Evolutionary conservation across 768 basidiomycete species (phyloP), one percentile per base, ranked within the genome.

Genomic region (Collybiopsis confluens): DNA sequence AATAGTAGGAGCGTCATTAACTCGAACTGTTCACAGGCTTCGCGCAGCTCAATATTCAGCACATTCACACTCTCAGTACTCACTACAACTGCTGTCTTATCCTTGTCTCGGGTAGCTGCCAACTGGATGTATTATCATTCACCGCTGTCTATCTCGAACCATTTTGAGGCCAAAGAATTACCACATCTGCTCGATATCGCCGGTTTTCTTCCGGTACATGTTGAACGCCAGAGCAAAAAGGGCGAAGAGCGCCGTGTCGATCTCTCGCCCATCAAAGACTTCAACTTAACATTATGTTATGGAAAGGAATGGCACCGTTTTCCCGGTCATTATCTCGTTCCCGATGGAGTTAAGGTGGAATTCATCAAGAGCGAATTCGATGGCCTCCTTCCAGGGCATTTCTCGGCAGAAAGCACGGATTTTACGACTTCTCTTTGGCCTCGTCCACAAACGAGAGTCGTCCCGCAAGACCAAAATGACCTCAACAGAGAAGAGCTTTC

Each of bases 291-390:
- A 26, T 64, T 99, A 1, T 99, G 97, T 70, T 75, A 89, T 47
- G 92, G 88, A 45, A 95, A 94, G 67, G 97, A 99, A 70, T 99
- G 97, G 97, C 76, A 98, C 64, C 80, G 96, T 21, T 99, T 93
- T 76, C 90, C 94, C 2, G 83, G 92, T 3, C 88, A 89, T 65
- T 98, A 89, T 68, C 78, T 96, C 45, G 79, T 98, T 20, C 94
- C 95, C 1, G 80, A 86, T 54, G 88, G 83, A 24, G 72, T 98
- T 54, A 77, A 82, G 24, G 83, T 96, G n/a, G 79, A 86, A 54
- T 98, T 93, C 69, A 74, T 98, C 67, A 90, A 93, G 73, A 93
- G 88, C 68, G 92, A 88, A 54, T 98, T 98, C 60, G 79, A 86
- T 57, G 96, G 93, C 9, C 78, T 92, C 63, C 73, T 99, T 57